Evolutionary conservation across 768 basidiomycete genomes (phyloP), one percentile per base, ranked within the genome.

Genomic region (Pulveroboletus ravenelii): DNA sequence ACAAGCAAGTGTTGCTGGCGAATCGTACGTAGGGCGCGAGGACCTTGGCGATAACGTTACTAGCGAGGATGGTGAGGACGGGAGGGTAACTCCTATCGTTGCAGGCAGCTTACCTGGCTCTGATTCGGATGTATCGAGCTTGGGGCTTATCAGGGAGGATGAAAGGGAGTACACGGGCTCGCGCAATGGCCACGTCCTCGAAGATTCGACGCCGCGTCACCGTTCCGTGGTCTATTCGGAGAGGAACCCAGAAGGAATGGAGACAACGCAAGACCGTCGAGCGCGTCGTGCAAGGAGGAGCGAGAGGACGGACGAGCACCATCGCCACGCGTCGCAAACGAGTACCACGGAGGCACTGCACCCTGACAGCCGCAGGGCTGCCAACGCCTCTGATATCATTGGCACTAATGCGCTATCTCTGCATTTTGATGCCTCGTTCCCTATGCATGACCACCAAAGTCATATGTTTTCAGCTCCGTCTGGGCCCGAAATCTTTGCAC

Each of bases 381-480:
- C 37, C 53, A 53, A 53, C 47, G 41, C 40, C 53, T 37, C 62
- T 47, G 53, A 64, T 52, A 62, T 68, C 42, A 58, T 55, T 45
- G 48, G 63, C 37, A 61, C 66, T 7, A 67, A 68, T 25, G 66
- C 66, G 51, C 52, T 68, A 62, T 69, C 68, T 37, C 63, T 68
- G 49, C 62, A 63, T 63, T 68, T 68, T 60, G 66, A 68, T 66
- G 66, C 66, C 66, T 68, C 66, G 46, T 56, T 62, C 52, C 55
- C 66, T 20, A 34, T 59, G 46, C 66, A 65, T 51, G 65, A 55
- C 47, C 52, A 59, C 34, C 52, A 49, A 45, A 31, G 23, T 25
- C 60, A 57, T 45, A 47, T 48, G 35, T 39, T 54, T 53, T 49
- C 62, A 48, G 52, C 47, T 39, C 51, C 64, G n/a, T 63, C 59